Base-by-base conservation (phyloP, 176 grass and related monocot genomes). In the Triticum monococcum region DNA sequence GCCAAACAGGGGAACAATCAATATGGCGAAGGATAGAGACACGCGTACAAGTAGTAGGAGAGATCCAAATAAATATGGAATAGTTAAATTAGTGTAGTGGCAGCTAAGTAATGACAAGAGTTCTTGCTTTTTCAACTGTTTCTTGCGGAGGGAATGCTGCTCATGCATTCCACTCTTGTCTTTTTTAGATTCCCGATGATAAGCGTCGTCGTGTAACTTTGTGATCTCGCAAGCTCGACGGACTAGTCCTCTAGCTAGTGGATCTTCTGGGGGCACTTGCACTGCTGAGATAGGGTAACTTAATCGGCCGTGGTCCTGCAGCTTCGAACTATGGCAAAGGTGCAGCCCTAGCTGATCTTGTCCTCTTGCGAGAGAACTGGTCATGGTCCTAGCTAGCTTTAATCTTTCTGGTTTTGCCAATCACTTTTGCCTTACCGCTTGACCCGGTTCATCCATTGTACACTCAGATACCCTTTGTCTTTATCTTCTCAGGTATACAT, bases 291-390 rank as follows among this genome's bases (percentile, higher is more conserved):
- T 85, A 18, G 16, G 18, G 50, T 54, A 80, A 79, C 79, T 43
- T 89, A 89, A 40, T 57, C 12, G 18, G 18, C 4, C n/a, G 1
- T 80, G 68, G 57, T 80, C 76, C 87, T 76, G 45, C 50, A 54
- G 50, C 73, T 80, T 80, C 9, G 36, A 75, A 75, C 59, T 41
- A 28, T 81, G 24, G 77, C 59, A 89, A 85, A 89, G 87, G 35
- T 81, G 52, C 57, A 20, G 73, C 73, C 71, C 66, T 69, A 35
- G 22, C 33, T 77, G 69, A 6, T 20, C 61, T 77, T 81, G 78
- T 85, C 77, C 22, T 77, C 22, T 7, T 48, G 61, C 37, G 1
- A 60, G 17, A 59, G 32, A 89, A 60, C 61, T 59, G 38, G 56
- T 59, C 56, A 59, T 59, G 56, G 56, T 59, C 56, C 56, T 59